phyloP scores from a whole-genome alignment of 1,284 basidiomycete species.

The Afroboletus lepidellus region DNA sequence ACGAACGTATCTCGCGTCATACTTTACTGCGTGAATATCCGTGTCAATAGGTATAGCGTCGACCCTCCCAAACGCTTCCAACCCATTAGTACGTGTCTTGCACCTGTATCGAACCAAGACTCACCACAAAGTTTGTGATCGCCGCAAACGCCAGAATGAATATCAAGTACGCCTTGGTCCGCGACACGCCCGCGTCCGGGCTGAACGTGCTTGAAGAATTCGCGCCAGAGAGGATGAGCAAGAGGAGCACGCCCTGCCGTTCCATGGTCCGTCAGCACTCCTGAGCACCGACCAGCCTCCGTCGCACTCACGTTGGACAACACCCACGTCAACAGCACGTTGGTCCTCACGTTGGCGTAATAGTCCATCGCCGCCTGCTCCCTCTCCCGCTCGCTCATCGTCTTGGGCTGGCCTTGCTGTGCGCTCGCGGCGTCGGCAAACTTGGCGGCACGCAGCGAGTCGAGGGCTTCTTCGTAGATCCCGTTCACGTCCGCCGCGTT shows the following conservation, averaged over 20 bases:
- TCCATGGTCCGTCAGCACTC: slow-evolving; percentile 1
- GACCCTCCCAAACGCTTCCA: slow-evolving; percentile 59
- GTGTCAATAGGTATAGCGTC: slow-evolving; percentile 59
- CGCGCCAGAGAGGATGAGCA: slow-evolving; percentile 71
- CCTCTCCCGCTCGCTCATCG: slow-evolving; percentile 50
- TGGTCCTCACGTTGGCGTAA: slow-evolving; percentile 89
- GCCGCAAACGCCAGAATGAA: slow-evolving; percentile 81
- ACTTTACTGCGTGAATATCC: slow-evolving; percentile 59
- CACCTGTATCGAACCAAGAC: slow-evolving; percentile 14
- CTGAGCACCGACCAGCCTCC: not conserved
- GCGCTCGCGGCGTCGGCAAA: slow-evolving; percentile 38
- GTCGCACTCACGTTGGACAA: slow-evolving; percentile 79
- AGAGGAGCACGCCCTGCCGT: slow-evolving; percentile 67
- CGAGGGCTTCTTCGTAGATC: slow-evolving; percentile 86
- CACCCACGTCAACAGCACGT: slow-evolving; percentile 86
- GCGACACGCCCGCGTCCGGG: slow-evolving; percentile 46
- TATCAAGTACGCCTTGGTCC: slow-evolving; percentile 74
- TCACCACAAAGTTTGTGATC: slow-evolving; percentile 63
- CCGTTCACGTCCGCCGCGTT: slow-evolving; percentile 86
- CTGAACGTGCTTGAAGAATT: slow-evolving; percentile 65
- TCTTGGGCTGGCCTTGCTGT: slow-evolving; percentile 15
- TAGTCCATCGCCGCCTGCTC: slow-evolving; percentile 84
- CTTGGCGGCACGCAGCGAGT: slow-evolving; percentile 74
- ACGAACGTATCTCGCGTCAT: slow-evolving; percentile 1
- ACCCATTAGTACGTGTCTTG: slow-evolving; percentile 2